A percentile compares a stretch with the other conserved stretches of the same genome.
Conservation (phyloP, 257 asterid species). For the Buddleja alternifolia region DNA sequence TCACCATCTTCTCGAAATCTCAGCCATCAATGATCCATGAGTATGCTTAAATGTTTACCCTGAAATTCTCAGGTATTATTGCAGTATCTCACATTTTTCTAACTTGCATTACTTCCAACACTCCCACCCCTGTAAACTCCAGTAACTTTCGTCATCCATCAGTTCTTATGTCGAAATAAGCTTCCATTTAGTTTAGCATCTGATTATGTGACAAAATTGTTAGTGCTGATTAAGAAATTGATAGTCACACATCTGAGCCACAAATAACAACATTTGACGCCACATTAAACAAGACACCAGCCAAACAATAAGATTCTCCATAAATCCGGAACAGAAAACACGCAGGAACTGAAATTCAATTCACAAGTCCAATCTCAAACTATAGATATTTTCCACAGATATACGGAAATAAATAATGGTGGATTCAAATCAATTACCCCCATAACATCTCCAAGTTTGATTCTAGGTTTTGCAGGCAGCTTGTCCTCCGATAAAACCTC, state of each 20-base stretch:
- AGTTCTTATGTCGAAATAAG: constrained; percentile 4
- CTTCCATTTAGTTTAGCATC: neutral
- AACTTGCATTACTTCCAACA: neutral
- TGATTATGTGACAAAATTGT: neutral
- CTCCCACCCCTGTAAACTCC: neutral
- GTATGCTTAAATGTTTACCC: neutral
- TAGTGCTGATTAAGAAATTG: neutral
- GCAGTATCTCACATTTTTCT: neutral
- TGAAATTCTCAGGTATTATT: constrained; percentile 3
- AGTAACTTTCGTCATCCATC: constrained; percentile 16
- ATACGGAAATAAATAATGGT: neutral
- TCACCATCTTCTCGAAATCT: neutral
- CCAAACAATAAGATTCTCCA: neutral
- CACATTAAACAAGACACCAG: neutral
- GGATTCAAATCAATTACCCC: constrained; percentile 58
- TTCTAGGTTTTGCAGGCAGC: constrained; percentile 60
- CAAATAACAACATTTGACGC: neutral
- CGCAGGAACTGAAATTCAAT: constrained; percentile 17
- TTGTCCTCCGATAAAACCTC: constrained; percentile 47
- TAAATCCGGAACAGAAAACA: neutral
- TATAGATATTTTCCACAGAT: neutral
- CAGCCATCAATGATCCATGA: constrained; percentile 1
- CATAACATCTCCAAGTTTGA: constrained; percentile 90
- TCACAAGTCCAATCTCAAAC: constrained; percentile 2
- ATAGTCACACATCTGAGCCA: neutral